Base-by-base conservation (phyloP, 352 stramenopile genomes). In the Halophytophthora batemanensis region DNA sequence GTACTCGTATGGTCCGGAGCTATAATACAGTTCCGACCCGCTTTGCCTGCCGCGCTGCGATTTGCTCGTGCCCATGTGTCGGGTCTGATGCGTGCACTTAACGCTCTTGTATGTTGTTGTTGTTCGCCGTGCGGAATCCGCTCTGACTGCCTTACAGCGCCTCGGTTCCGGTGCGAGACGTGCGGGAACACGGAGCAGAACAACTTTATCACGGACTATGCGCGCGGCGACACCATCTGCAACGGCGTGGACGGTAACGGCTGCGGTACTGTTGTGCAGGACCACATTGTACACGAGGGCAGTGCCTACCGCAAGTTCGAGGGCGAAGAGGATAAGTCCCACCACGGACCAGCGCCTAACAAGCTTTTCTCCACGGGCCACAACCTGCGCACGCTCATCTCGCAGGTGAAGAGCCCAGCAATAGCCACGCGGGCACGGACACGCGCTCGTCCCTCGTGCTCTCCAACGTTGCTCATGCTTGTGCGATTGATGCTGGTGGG, bases 251-350 rank as follows among this genome's bases (percentile, higher is more conserved):
- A 95, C 50, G 84, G 93, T 34, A 93, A 85, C 38, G 78, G 79
- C 37, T 98, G 94, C 59, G 94, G 96, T 15, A 98, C 86, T 0
- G 93, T 98, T 23, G 91, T 97, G 21, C 86, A 95, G 54, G 94
- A 98, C 65, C 93, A 96, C 49, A 93, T 98, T 29, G 95, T 98
- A 66, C 93, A 98, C 59, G 96, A 98, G 83, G 94, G 96, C 48
- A 96, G 85, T 21, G 86, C 92, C 47, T 98, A 95, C 74, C 83
- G 96, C 35, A 98, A 98, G 66, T 98, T 98, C 75, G 92, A 98
- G 72, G 96, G 92, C 37, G 93, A 98, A 76, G 90, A 96, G 37
- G 94, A 98, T 74, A 96, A 97, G 50, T 98, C 94, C 35, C 96
- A 98, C 68, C 96, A 98, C 66, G 94, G 94, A 14, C 93, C 95